A percentile compares a stretch with the other conserved stretches of the same genome.
Conservation (phyloP, 2,329 filamentous ascomycete species). For the Paradendryphiella salina region DNA sequence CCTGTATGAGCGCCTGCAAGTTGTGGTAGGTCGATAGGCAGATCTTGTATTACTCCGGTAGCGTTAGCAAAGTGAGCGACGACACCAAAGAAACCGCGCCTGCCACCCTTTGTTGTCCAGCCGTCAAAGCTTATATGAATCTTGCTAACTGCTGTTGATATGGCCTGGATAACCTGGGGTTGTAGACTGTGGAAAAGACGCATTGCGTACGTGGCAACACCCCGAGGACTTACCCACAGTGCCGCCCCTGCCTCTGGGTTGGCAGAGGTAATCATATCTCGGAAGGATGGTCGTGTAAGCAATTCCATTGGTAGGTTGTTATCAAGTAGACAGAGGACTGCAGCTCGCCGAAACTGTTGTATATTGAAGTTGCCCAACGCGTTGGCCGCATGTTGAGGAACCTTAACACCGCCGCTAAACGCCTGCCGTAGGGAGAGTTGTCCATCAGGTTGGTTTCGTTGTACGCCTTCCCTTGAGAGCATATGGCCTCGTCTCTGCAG, state of each 20-base stretch:
- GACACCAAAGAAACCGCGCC: conserved; percentile 5
- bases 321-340: background rate
- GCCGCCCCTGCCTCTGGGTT: conserved; percentile 6
- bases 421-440: background rate
- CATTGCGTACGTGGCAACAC: conserved; percentile 2
- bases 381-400: background rate
- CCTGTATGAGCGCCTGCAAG: conserved; percentile 5
- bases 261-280: conserved; percentile 3
- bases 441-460: too few species aligned
- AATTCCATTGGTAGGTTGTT: background rate
- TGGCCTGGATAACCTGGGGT: background rate
- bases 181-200: background rate
- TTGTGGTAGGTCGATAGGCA: conserved; percentile 7
- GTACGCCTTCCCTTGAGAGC: background rate
- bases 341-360: background rate
- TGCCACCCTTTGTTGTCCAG: conserved; percentile 4
- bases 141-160: conserved; percentile 3
- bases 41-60: background rate
- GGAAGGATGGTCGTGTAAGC: background rate
- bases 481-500: background rate
- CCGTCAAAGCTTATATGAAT: conserved; percentile 8
- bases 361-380: background rate
- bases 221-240: conserved; percentile 1
- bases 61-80: conserved; percentile 6
- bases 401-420: background rate